Evolutionary conservation across 768 basidiomycete genomes (phyloP), one percentile per base, ranked within the genome.

Genomic region (Phaffia australis): DNA sequence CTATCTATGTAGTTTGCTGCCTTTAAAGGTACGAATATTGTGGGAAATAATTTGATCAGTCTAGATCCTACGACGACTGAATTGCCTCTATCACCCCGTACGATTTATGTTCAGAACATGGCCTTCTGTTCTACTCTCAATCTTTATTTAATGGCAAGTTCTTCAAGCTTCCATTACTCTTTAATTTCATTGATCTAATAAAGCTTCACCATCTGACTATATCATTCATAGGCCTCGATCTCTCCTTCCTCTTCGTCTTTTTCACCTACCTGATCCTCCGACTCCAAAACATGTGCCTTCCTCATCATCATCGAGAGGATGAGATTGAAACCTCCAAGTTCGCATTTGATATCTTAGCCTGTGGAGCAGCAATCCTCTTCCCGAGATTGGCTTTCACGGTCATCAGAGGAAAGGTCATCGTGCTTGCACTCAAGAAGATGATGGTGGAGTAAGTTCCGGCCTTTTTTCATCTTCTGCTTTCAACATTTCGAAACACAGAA

Each of bases 291-390:
- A 77, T 64, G 9, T 42, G 23, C 23, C 42, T 21, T 11, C 49
- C 52, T 21, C 63, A 52, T 3, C 42, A 64, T 54, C 59, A 91
- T 18, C 71, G 79, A 18, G 70, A 77, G 64, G 72, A 78, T 32
- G 80, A 89, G 70, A 72, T 84, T 25, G 70, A 68, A 27, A 65
- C 68, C 58, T 48, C 87, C 3, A 80, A 80, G 32, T 75, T 87
- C 71, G 85, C 87, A 0, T 91, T 93, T 72, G 89, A 93, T 71
- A 80, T 91, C 42, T 80, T 94, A 60, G 81, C 90, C 2, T 90
- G 87, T 72, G 87, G 85, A 9, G 89, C 86, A 2, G 91, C 88
- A 72, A 84, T 92, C 60, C 80, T 93, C 29, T 86, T 91, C 72
- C 90, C 90, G 25, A 82, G 89, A 84, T 85, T 71, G 32, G 76